Conservation (phyloP, 2,329 filamentous ascomycete genomes). For the Aureobasidium leucospermi region DNA sequence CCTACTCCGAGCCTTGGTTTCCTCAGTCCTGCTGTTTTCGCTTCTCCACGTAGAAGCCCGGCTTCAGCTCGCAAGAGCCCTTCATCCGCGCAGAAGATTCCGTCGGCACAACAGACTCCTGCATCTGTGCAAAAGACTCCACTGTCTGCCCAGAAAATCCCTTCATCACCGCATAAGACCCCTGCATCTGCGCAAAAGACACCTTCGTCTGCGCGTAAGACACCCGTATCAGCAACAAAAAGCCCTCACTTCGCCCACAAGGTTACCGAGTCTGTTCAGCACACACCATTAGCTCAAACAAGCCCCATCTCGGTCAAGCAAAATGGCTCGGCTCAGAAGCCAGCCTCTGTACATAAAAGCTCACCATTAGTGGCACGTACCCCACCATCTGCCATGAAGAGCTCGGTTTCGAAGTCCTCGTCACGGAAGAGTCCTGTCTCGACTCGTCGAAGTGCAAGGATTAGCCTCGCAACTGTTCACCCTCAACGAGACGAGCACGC, state of each 20-base stretch:
- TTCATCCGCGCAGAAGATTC: not conserved
- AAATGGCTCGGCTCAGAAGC: not conserved
- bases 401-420: not conserved
- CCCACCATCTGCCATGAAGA: not conserved
- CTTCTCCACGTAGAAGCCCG: not conserved
- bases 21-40: not conserved
- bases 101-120: not conserved
- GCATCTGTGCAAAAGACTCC: not conserved
- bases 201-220: not conserved
- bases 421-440: conserved; percentile 10
- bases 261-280: not conserved
- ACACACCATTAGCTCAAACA: not conserved
- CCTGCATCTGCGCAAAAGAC: not conserved
- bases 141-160: not conserved
- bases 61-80: conserved; percentile 7
- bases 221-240: not conserved
- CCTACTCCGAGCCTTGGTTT: not conserved
- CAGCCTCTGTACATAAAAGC: not conserved
- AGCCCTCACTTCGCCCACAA: not conserved
- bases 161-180: not conserved
- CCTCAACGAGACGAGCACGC: not conserved
- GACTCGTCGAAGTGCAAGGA: not conserved
- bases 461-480: not conserved
- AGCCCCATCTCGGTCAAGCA: conserved; percentile 3
- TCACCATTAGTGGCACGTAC: not conserved